Conservation (phyloP, 768 basidiomycete species). For the Suillus cothurnatus region DNA sequence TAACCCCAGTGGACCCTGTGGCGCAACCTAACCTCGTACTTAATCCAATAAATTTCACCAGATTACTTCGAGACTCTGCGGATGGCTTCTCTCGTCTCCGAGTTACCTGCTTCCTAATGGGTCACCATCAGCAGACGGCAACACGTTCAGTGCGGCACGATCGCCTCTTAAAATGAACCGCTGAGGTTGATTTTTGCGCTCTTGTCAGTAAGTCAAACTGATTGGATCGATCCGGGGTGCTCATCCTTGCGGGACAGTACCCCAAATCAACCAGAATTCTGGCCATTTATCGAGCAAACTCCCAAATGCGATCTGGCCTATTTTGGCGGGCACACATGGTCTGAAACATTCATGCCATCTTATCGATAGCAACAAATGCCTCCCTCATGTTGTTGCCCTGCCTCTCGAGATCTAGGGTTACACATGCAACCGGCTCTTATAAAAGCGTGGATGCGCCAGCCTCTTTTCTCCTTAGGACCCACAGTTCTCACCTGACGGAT, state of each 20-base stretch:
- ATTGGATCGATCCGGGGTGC: slow-evolving; percentile 5
- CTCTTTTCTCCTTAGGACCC: slow-evolving; percentile 30
- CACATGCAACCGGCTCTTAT: slow-evolving; percentile 27
- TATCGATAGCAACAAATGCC: slow-evolving; percentile 30
- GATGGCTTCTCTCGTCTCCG: slow-evolving; percentile 14
- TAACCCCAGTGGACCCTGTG: slow-evolving; percentile 23
- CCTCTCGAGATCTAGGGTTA: slow-evolving; percentile 25
- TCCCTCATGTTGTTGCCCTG: slow-evolving; percentile 21
- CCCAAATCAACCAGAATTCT: slow-evolving; percentile 26
- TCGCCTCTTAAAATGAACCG: neutral
- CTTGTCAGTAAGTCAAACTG: slow-evolving; percentile 8
- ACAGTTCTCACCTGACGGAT: slow-evolving; percentile 33
- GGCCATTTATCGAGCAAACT: slow-evolving; percentile 23
- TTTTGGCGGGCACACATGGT: slow-evolving; percentile 19
- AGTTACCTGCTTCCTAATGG: slow-evolving; percentile 2
- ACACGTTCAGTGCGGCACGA: slow-evolving; percentile 8
- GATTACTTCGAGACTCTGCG: slow-evolving; percentile 6
- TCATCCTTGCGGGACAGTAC: slow-evolving; percentile 22
- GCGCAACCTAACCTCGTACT: slow-evolving; percentile 15
- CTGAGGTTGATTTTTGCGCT: slow-evolving; percentile 3
- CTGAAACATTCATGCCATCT: slow-evolving; percentile 30
- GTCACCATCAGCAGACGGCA: neutral
- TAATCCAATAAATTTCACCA: neutral
- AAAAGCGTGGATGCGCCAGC: slow-evolving; percentile 27
- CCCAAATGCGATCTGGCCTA: slow-evolving; percentile 16